Conservation (phyloP, 345 rosid species). For the Lepidium africanum region DNA sequence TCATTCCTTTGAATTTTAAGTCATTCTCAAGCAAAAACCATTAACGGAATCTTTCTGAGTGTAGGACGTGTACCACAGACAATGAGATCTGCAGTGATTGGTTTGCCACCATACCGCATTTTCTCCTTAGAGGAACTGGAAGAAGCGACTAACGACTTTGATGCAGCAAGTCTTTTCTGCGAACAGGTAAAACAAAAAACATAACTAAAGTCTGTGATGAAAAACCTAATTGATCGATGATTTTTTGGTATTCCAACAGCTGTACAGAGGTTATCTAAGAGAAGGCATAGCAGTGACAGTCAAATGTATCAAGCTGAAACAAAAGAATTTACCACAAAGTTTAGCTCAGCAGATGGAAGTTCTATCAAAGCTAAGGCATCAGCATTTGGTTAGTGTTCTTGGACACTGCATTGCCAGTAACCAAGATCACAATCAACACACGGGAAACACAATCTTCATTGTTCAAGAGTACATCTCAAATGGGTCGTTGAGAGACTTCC, state of each 20-base stretch:
- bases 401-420: slow-evolving; percentile 74
- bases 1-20: not conserved
- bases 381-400: slow-evolving; percentile 73
- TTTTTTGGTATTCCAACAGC: slow-evolving; percentile 30
- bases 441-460: slow-evolving; percentile 45
- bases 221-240: not conserved
- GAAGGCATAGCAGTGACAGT: slow-evolving; percentile 62
- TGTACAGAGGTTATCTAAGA: slow-evolving; percentile 62
- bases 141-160: slow-evolving; percentile 75
- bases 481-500: slow-evolving; percentile 58
- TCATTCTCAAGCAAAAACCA: not conserved
- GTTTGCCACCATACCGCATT: slow-evolving; percentile 64
- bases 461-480: slow-evolving; percentile 66
- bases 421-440: slow-evolving; percentile 57
- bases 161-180: slow-evolving; percentile 47
- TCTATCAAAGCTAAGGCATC: slow-evolving; percentile 75
- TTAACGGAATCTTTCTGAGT: not conserved
- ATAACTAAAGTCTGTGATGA: not conserved
- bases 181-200: slow-evolving; percentile 34
- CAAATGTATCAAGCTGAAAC: slow-evolving; percentile 65
- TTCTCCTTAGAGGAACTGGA: slow-evolving; percentile 78
- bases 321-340: slow-evolving; percentile 54
- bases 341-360: slow-evolving; percentile 67
- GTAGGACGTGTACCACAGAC: slow-evolving; percentile 80
- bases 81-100: slow-evolving; percentile 75